phyloP scores from a whole-genome alignment of 139 green algal genomes.

The Penium margaritaceum region DNA sequence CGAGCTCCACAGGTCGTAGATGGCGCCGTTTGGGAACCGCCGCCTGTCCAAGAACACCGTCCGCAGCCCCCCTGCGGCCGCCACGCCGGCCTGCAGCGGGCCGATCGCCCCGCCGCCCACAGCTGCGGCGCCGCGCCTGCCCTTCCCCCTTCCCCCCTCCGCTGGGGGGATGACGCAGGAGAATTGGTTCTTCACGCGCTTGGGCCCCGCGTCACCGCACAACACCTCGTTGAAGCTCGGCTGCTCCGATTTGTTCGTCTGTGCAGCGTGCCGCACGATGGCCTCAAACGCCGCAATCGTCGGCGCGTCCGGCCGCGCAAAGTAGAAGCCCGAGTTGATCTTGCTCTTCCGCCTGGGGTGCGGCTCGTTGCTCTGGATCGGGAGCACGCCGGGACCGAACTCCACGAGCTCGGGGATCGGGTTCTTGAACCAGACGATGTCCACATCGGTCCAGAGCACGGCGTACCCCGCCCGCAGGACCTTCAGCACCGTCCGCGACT shows the following conservation, averaged over 20 bases:
- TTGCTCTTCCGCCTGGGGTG: neutral
- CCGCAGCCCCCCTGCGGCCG: too few species aligned
- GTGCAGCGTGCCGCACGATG: constrained; percentile 28
- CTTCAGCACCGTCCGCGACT: constrained; percentile 18
- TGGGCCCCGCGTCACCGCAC: constrained; percentile 16
- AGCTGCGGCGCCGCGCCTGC: too few species aligned
- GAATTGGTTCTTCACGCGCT: too few species aligned
- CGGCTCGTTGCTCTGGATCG: constrained; percentile 16
- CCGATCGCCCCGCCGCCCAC: too few species aligned
- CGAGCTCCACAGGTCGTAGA: constrained; percentile 19
- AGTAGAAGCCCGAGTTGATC: constrained; percentile 42
- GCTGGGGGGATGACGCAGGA: too few species aligned
- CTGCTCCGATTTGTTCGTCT: constrained; percentile 13
- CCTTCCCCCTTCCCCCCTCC: too few species aligned
- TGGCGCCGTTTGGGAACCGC: constrained; percentile 26
- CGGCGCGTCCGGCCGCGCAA: constrained; percentile 19
- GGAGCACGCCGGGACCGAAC: constrained; percentile 12
- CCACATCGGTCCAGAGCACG: constrained; percentile 35
- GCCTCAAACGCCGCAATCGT: constrained; percentile 30
- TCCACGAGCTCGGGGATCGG: constrained; percentile 19
- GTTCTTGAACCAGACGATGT: constrained; percentile 43
- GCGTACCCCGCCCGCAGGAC: constrained; percentile 32
- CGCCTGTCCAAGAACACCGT: too few species aligned
- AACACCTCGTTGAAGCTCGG: constrained; percentile 39
- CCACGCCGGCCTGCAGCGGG: too few species aligned